Base-by-base conservation (phyloP, 78 protist species). In the Emiliania huxleyi region DNA sequence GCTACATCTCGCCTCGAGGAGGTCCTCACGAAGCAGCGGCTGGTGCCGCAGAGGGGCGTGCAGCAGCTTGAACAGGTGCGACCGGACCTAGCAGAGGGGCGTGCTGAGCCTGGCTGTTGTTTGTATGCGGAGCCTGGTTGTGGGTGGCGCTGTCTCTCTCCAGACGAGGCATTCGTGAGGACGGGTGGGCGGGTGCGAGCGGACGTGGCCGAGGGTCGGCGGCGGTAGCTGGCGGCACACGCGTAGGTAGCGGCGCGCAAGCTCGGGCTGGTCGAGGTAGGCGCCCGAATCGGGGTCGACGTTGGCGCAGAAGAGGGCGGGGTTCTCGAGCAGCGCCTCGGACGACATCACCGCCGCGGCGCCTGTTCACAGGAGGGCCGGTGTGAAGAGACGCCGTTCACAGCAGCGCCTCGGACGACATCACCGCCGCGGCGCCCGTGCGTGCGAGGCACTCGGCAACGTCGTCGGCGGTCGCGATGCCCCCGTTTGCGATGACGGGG, bases 401-500 rank as follows among this genome's bases (percentile, higher is more conserved):
- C n/a, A n/a, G n/a, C n/a, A n/a, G n/a, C n/a, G n/a, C n/a, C n/a
- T n/a, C n/a, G n/a, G n/a, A n/a, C n/a, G n/a, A n/a, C n/a, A n/a
- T n/a, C n/a, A n/a, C n/a, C n/a, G n/a, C n/a, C n/a, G n/a, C n/a
- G n/a, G n/a, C n/a, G 33, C 97, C 97, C 5, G 98, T 96, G 29
- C 33, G 29, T 25, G 4, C 84, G 18, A 97, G 18, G 87, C 96
- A 95, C 29, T 26, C 37, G 2, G 38, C 55, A 26, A 93, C 91
- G 46, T 97, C 97, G 2, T 1, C 91, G 2, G 43, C 2, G 1
- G 69, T 0, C 38, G 29, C 42, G 48, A 97, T 69, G 92, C 96
- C 96, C 18, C 98, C 98, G 85, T 97, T 97, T 8, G 96, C 95
- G n/a, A 97, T 1, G 3, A 97, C 96, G 0, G 98, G 98, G 26